Evolutionary conservation across 768 basidiomycete species (phyloP), one percentile per base, ranked within the genome.

Genomic region (Austroboletus eburneus): DNA sequence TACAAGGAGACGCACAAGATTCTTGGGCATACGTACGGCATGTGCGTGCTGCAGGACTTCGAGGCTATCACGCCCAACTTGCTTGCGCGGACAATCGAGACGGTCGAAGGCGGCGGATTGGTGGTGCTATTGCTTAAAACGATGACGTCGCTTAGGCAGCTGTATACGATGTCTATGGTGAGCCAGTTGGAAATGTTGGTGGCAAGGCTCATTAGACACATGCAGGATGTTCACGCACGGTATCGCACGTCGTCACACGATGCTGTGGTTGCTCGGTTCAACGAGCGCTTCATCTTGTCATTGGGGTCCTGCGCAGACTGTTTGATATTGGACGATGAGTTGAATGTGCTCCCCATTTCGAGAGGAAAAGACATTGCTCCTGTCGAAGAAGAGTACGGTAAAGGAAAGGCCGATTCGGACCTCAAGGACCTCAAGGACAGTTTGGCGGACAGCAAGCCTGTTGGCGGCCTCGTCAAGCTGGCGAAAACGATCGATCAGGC

Each of bases 1-100:
- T 98, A 97, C 74, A 96, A 96, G 64, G 95, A 97, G 58, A 92
- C 93, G 1, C 83, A 94, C 40, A 96, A 95, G 69, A 91, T 97
- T 52, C 80, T 99, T 29, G 96, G 95, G 56, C 89, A 97, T 62
- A 99, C 96, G 0, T 98, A 87, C 66, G 95, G 95, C 35, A 97
- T 98, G 92, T 84, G 90, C 49, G 80, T 98, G 1, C 72, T 99
- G 40, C 96, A 98, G 68, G 96, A 98, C 60, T 99, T 98, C 54
- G 96, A 99, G 63, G 95, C 96, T 5, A 81, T 99, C 51, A 99
- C 96, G 2, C 96, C 96, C 14, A 99, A 99, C 69, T 70, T 98
- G 40, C 83, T 98, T 35, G 96, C 96, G 4, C 76, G 95, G 49
- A 97, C 96, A 13, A 91, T 98, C 42, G 96, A 99, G 71, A 99